Base-by-base conservation (phyloP, 176 grass and related monocot species). In the Otatea glauca region DNA sequence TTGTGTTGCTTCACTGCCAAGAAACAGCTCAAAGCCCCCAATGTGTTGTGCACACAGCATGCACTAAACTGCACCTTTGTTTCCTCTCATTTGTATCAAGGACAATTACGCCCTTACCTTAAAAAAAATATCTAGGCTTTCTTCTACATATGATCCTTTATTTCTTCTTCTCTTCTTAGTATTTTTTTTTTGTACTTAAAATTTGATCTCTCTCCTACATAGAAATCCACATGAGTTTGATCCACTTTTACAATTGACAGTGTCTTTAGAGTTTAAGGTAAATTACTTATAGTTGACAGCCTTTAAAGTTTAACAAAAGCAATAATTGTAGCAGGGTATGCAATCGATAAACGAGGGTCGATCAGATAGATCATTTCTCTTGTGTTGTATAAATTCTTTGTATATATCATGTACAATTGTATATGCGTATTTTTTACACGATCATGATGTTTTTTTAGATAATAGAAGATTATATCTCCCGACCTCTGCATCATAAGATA, bases 1-100 rank as follows among this genome's bases (percentile, higher is more conserved):
- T 9, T 34, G 18, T 18, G 5, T 87, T 68, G 18, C 83, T 86
- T 82, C 72, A 15, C 47, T 54, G 58, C 54, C 41, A 73, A 86
- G 83, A 72, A 82, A 82, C 78, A 24, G 21, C n/a, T 14, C 17
- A 41, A 81, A 82, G 35, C 5, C 15, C 14, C 45, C 43, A 89
- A 86, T 82, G 65, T 21, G 72, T 20, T 44, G 70, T 63, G 62
- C 76, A 50, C 12, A 67, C 15, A 41, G 29, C 70, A 51, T 50
- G 61, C 60, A 79, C 32, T 2, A 62, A 81, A 61, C 47, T 75
- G 75, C 70, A 81, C 62, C 72, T 7, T 78, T 23, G 11, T 13
- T 7, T 24, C 0, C 21, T 14, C n/a, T 25, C 65, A 55, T 65
- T 32, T 34, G 23, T 50, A 0, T 13, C 10, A 71, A 54, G 66